A percentile compares a stretch with the other conserved stretches of the same genome.
phyloP scores from a whole-genome alignment of 768 basidiomycete species.

The Rubroboletus pulcherrimus region DNA sequence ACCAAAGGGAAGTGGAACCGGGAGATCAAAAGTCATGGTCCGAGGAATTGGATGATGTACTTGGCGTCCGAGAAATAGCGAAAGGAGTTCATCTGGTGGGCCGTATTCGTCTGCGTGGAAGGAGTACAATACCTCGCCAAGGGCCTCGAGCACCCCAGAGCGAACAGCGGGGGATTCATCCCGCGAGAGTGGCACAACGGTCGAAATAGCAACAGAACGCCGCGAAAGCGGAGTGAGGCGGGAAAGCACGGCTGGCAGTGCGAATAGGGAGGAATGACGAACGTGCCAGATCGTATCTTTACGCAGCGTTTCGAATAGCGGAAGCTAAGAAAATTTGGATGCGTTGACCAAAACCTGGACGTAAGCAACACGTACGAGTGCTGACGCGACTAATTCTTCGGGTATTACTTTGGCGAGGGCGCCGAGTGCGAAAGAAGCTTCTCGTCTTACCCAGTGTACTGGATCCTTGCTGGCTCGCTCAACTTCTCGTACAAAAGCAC shows the following conservation, averaged over 20 bases:
- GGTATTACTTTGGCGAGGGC: slow-evolving; percentile 85
- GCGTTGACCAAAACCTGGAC: not conserved
- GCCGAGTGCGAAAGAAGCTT: slow-evolving; percentile 85
- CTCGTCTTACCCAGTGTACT: slow-evolving; percentile 75
- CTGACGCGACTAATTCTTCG: slow-evolving; percentile 60
- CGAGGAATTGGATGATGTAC: slow-evolving; percentile 39
- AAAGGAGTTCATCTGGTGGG: slow-evolving; percentile 70
- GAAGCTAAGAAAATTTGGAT: slow-evolving; percentile 50
- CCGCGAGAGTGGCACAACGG: slow-evolving; percentile 55
- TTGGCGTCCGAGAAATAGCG: slow-evolving; percentile 68
- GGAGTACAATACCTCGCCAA: slow-evolving; percentile 85
- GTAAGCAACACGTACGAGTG: slow-evolving; percentile 47
- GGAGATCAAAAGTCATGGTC: slow-evolving; percentile 9
- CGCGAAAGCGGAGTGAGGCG: slow-evolving; percentile 59
- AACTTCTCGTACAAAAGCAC: slow-evolving; percentile 71
- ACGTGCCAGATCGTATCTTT: slow-evolving; percentile 77
- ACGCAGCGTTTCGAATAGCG: slow-evolving; percentile 69
- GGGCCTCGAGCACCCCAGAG: slow-evolving; percentile 74
- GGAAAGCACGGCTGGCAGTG: slow-evolving; percentile 74
- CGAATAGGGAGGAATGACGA: slow-evolving; percentile 81
- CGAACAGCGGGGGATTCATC: slow-evolving; percentile 71
- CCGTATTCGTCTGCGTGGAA: slow-evolving; percentile 62
- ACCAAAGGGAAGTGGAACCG: slow-evolving; percentile 15
- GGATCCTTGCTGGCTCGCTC: slow-evolving; percentile 61
- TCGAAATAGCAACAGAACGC: slow-evolving; percentile 60